Evolutionary conservation across 257 asterid genomes (phyloP), one percentile per base, ranked within the genome.

Genomic region (Ballota nigra): DNA sequence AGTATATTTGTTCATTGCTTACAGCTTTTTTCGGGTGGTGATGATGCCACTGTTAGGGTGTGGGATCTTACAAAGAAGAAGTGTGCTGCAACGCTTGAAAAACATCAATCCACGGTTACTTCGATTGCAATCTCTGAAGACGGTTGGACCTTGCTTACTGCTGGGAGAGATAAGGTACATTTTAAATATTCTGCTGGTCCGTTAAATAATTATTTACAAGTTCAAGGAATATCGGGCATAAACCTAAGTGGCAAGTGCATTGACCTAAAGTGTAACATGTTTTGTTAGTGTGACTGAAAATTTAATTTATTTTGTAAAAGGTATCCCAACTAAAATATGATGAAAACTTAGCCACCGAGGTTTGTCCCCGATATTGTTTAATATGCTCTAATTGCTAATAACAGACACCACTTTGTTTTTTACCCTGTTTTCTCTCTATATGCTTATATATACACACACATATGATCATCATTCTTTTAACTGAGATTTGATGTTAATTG

Each of bases 101-200:
- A 88, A 71, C 99, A 95, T 85, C 95, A 86, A 34, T 92, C 99
- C 19, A 80, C 91, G 1, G 91, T 95, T 74, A 92, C 99, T 81
- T 92, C 99, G 38, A 70, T 95, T 78, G 92, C 92, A 38, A 69
- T 95, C 75, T 89, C 99, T 69, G 88, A 84, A 80, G 98, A 95
- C 68, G 99, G 98, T 65, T 79, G 91, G 95, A 86, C 96, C 62
- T 80, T 95, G 89, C 75, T 95, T 69, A 84, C 88, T 60, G 95
- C 97, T 7, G 98, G 99, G 79, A 83, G 99, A 84, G 99, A 95
- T 69, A 92, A 95, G 96, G 99, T 84, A 82, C 19, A 73, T 49
- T 51, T 9, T 70, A 6, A 20, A 20, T 74, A 57, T 53, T 59
- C 24, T 60, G 22, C 59, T 40, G 22, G 20, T 31, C 13, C 13